Evolutionary conservation across 108 stramenopile genomes (phyloP).

Genomic region (Pseudonitzschia multiseries): DNA sequence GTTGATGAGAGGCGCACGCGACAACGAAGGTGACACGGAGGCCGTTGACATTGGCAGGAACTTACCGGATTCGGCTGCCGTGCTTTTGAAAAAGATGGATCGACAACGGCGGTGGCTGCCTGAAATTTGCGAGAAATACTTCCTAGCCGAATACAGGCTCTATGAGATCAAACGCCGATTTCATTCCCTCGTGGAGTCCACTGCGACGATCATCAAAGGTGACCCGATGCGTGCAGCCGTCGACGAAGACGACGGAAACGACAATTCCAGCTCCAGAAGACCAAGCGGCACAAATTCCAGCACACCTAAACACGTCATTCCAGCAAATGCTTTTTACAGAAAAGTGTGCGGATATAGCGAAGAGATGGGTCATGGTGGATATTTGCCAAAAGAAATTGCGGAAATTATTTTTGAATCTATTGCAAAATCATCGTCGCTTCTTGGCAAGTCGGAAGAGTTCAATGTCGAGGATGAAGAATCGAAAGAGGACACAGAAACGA

Average conservation of each 20-base stretch:
- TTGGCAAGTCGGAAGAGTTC: constrained; percentile 25
- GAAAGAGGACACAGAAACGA: constrained; percentile 8
- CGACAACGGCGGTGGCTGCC: constrained; percentile 33
- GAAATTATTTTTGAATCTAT: constrained; percentile 58
- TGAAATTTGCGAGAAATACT: constrained; percentile 37
- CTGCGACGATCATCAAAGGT: constrained; percentile 39
- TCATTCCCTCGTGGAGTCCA: constrained; percentile 61
- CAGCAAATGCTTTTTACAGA: constrained; percentile 50
- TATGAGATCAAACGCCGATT: constrained; percentile 84
- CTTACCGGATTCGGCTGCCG: constrained; percentile 36
- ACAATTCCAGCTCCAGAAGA: constrained; percentile 9
- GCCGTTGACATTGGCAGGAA: background rate
- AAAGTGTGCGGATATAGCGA: constrained; percentile 51
- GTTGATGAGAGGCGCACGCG: background rate
- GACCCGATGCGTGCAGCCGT: constrained; percentile 41
- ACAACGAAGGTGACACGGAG: background rate
- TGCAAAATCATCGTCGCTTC: constrained; percentile 4
- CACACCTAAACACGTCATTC: constrained; percentile 63
- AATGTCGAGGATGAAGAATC: constrained; percentile 24
- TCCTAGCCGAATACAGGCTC: constrained; percentile 40
- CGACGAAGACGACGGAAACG: constrained; percentile 21
- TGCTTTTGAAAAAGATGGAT: constrained; percentile 48
- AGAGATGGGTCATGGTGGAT: constrained; percentile 82
- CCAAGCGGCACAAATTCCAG: constrained; percentile 15
- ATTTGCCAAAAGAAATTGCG: constrained; percentile 62